A percentile compares a stretch with the other conserved stretches of the same genome.
Evolutionary conservation across 345 rosid genomes (phyloP).

Genomic region (Lumnitzera littorea): DNA sequence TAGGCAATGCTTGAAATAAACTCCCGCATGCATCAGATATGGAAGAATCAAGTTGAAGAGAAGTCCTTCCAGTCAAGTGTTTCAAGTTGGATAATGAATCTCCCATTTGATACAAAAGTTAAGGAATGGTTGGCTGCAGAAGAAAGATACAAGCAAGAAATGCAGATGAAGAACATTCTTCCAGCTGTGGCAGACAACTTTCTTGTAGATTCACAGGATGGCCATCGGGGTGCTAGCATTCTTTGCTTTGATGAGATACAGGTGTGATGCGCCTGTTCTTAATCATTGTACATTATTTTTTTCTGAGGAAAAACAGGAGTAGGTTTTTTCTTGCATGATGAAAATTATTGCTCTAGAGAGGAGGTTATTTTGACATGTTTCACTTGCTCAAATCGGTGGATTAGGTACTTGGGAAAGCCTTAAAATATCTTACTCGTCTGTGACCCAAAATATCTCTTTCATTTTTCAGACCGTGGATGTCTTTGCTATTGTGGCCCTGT

Average conservation of each 20-base stretch:
- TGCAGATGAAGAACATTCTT: slow-evolving; percentile 79
- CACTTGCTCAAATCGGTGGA: too few relatives aligned
- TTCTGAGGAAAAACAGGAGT: too few relatives aligned
- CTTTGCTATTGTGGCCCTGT: slow-evolving; percentile 96
- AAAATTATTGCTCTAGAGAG: too few relatives aligned
- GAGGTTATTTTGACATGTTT: too few relatives aligned
- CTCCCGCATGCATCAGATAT: slow-evolving; percentile 77
- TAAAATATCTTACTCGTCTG: slow-evolving; percentile 6
- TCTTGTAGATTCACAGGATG: slow-evolving; percentile 50
- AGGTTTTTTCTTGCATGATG: too few relatives aligned
- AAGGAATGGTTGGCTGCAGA: slow-evolving; percentile 91
- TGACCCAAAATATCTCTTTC: slow-evolving; percentile 23
- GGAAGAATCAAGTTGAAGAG: slow-evolving; percentile 72
- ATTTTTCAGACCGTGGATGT: slow-evolving; percentile 83
- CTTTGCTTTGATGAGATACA: slow-evolving; percentile 97
- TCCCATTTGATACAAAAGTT: slow-evolving; percentile 74
- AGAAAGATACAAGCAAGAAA: slow-evolving; percentile 76
- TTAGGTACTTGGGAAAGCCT: too few relatives aligned
- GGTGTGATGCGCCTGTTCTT: slow-evolving; percentile 24
- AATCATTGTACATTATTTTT: too few relatives aligned
- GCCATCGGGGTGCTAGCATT: slow-evolving; percentile 64
- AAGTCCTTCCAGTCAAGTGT: slow-evolving; percentile 48
- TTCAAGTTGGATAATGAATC: slow-evolving; percentile 78
- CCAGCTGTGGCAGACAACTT: slow-evolving; percentile 85
- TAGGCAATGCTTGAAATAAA: slow-evolving; percentile 94